Evolutionary conservation across 345 rosid species (phyloP).

Genomic region (Laguncularia racemosa): DNA sequence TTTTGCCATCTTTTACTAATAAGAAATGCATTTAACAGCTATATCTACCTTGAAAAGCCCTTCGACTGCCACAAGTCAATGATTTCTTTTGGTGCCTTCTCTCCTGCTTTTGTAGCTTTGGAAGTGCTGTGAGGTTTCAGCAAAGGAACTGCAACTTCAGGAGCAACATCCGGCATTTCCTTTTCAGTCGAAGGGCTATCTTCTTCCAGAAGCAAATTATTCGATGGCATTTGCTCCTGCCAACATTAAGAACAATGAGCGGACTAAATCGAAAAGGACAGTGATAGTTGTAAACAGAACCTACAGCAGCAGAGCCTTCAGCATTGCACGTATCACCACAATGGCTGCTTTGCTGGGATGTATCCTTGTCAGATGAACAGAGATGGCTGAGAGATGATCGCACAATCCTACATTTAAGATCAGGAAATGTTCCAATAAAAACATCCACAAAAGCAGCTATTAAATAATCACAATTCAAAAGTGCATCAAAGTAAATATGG

Average conservation of each 20-base stretch:
- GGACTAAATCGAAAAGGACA: not conserved
- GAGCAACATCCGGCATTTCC: constrained; percentile 17
- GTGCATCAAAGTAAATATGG: too few species aligned
- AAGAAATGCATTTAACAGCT: constrained; percentile 6
- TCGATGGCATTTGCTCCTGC: constrained; percentile 34
- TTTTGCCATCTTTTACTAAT: not conserved
- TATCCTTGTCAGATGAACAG: constrained; percentile 21
- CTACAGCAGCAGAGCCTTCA: constrained; percentile 36
- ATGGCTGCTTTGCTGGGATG: constrained; percentile 14
- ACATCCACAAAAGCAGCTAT: too few species aligned
- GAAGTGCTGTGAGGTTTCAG: not conserved
- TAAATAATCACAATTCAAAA: too few species aligned
- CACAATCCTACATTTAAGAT: constrained; percentile 42
- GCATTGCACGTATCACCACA: constrained; percentile 17
- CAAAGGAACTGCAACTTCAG: constrained; percentile 21
- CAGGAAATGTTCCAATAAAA: too few species aligned
- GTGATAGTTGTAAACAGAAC: constrained; percentile 9
- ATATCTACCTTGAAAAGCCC: constrained; percentile 77
- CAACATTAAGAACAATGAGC: constrained; percentile 12
- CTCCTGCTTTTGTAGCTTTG: constrained; percentile 67
- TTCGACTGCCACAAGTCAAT: constrained; percentile 63
- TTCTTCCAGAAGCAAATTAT: constrained; percentile 21
- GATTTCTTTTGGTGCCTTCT: constrained; percentile 56
- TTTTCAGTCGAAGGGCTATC: constrained; percentile 29
- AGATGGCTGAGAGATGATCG: constrained; percentile 58